Conservation (phyloP, 2,329 filamentous ascomycete genomes). For the Drechslerella stenobrocha region DNA sequence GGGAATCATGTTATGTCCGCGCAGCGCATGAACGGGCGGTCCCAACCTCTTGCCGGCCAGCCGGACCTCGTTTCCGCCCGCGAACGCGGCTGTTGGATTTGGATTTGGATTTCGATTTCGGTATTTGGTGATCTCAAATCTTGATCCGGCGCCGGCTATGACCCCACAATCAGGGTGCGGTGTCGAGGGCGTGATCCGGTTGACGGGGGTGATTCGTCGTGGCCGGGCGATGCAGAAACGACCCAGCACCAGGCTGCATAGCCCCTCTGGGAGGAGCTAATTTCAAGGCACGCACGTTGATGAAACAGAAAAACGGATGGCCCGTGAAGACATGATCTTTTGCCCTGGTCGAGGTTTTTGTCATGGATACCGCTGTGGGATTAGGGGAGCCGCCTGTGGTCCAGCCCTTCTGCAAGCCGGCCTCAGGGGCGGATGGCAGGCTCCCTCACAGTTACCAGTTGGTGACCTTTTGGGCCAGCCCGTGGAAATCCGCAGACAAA, state of each 20-base stretch:
- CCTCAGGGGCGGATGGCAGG: constrained; percentile 18
- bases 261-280: constrained; percentile 40
- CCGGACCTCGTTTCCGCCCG: no score
- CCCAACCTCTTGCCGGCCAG: neutral
- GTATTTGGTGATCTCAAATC: neutral
- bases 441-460: neutral
- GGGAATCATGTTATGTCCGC: constrained; percentile 11
- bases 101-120: no score
- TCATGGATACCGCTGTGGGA: constrained; percentile 40
- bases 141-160: constrained; percentile 19
- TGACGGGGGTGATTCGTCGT: constrained; percentile 19
- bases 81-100: no score
- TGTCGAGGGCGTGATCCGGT: constrained; percentile 14
- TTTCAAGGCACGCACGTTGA: constrained; percentile 41
- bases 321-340: constrained; percentile 12
- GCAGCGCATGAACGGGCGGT: constrained; percentile 5
- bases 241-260: constrained; percentile 26
- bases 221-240: constrained; percentile 30
- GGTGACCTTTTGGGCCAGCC: constrained; percentile 21
- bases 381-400: constrained; percentile 36
- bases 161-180: constrained; percentile 15
- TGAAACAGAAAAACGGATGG: constrained; percentile 24
- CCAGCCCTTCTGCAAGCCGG: constrained; percentile 37
- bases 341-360: constrained; percentile 44
- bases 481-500: constrained; percentile 15